Percentiles rank a stretch among this genome's conserved stretches.
These are phyloP conservation scores for Aspergillus sp. DNA, from an alignment of 2,329 filamentous ascomycete species.

Conservation along the genomic window DNA sequence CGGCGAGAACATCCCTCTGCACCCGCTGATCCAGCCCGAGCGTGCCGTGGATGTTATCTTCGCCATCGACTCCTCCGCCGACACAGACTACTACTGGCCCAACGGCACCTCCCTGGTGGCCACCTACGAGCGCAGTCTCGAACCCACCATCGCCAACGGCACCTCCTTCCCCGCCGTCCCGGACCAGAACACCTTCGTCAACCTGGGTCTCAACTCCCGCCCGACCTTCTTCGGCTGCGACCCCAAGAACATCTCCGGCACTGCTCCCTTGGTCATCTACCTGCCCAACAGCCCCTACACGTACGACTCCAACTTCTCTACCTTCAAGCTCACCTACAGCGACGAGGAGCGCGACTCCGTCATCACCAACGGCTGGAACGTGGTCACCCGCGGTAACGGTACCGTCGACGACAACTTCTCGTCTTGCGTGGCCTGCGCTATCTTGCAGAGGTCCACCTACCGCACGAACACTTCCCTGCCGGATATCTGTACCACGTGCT, in stretches of 20 bases:
- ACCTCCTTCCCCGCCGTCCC: conserved; percentile 73
- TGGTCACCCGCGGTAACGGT: conserved; percentile 79
- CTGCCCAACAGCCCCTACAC: conserved; percentile 83
- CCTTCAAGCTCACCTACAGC: conserved; percentile 69
- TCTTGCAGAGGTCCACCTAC: conserved; percentile 73
- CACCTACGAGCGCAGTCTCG: conserved; percentile 68
- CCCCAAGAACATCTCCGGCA: conserved; percentile 61
- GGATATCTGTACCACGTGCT: conserved; percentile 73
- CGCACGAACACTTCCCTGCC: conserved; percentile 71
- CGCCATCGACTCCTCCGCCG: conserved; percentile 75
- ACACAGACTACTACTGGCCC: conserved; percentile 70
- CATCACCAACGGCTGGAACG: conserved; percentile 82
- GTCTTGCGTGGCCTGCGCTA: conserved; percentile 83
- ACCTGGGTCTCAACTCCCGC: conserved; percentile 70
- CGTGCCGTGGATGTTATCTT: conserved; percentile 78
- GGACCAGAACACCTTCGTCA: conserved; percentile 75
- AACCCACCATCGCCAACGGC: conserved; percentile 62
- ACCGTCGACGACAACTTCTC: conserved; percentile 76
- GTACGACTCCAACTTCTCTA: conserved; percentile 74
- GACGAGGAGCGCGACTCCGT: conserved; percentile 71
- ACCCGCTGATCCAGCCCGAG: conserved; percentile 73
- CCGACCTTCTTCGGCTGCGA: conserved; percentile 84
- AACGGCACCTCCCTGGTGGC: conserved; percentile 75
- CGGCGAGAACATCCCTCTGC: conserved; percentile 74
- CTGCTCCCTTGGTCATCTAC: conserved; percentile 70